phyloP scores from a whole-genome alignment of 2,329 filamentous ascomycete species.

The Exophiala lecanii-corni region DNA sequence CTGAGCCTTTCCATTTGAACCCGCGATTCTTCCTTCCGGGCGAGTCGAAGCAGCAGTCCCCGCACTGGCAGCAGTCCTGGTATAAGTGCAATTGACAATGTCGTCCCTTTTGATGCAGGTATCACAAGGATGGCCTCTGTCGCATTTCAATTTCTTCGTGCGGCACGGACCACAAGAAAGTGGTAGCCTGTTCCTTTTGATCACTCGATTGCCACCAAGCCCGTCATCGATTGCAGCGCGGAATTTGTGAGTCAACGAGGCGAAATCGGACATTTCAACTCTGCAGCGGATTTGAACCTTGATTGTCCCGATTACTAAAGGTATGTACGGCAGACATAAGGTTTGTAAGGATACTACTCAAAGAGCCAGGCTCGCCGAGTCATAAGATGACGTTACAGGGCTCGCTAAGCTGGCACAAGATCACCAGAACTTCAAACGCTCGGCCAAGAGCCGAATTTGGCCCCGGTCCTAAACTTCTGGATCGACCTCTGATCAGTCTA shows the following conservation, averaged over 20 bases:
- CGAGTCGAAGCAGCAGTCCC: neutral
- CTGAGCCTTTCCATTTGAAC: conserved; percentile 16
- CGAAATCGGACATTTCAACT: conserved; percentile 20
- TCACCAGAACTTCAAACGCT: no score
- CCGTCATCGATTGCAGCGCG: conserved; percentile 64
- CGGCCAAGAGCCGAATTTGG: no score
- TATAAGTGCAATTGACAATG: conserved; percentile 77
- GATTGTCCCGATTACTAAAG: no score
- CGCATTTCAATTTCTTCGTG: conserved; percentile 40
- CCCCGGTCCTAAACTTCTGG: no score
- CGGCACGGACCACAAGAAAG: conserved; percentile 51
- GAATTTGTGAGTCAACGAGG: conserved; percentile 25
- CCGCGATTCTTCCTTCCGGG: conserved; percentile 2
- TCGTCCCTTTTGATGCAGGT: conserved; percentile 67
- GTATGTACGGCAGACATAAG: no score
- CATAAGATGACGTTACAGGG: no score
- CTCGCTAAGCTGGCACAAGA: no score
- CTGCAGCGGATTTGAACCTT: no score
- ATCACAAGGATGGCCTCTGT: conserved; percentile 37
- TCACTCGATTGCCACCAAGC: conserved; percentile 45
- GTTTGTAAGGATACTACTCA: no score
- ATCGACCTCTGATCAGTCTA: no score
- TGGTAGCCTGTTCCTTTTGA: conserved; percentile 86
- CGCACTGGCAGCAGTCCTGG: conserved; percentile 34
- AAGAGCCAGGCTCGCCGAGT: no score